A percentile compares a stretch with the other conserved stretches of the same genome.
Evolutionary conservation across 2,329 filamentous ascomycete genomes (phyloP).

Genomic region (Ampelomyces quisqualis): DNA sequence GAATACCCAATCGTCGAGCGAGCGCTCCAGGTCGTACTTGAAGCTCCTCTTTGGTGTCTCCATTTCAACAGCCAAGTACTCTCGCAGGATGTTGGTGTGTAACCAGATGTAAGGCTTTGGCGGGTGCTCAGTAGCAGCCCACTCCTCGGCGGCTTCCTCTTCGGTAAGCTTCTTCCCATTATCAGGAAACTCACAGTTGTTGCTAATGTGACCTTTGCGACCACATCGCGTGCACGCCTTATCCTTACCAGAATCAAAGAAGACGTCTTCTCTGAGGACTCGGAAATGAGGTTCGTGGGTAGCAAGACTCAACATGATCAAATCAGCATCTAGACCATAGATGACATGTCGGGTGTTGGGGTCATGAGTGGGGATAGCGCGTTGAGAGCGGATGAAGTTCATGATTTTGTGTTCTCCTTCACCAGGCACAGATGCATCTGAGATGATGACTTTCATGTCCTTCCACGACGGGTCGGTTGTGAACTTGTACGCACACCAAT

Average conservation of each 20-base stretch:
- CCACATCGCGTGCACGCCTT: slow-evolving; percentile 88
- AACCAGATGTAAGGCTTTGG: slow-evolving; percentile 98
- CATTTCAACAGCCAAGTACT: slow-evolving; percentile 90
- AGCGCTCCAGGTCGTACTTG: slow-evolving; percentile 88
- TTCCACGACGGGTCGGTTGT: slow-evolving; percentile 97
- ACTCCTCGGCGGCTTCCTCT: slow-evolving; percentile 65
- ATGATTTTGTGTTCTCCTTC: slow-evolving; percentile 99
- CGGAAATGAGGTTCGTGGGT: slow-evolving; percentile 98
- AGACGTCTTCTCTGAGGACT: slow-evolving; percentile 94
- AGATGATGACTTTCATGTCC: slow-evolving; percentile 91
- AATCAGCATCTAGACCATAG: slow-evolving; percentile 94
- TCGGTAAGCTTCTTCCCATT: slow-evolving; percentile 70
- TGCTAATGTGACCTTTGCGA: slow-evolving; percentile 86
- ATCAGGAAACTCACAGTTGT: slow-evolving; percentile 63
- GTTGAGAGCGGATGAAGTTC: slow-evolving; percentile 94
- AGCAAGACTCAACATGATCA: slow-evolving; percentile 96
- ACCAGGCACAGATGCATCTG: slow-evolving; percentile 93
- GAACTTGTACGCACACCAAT: slow-evolving; percentile 97
- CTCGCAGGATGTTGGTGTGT: slow-evolving; percentile 84
- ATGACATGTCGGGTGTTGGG: slow-evolving; percentile 98
- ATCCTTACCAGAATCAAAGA: slow-evolving; percentile 81
- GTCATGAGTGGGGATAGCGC: slow-evolving; percentile 85
- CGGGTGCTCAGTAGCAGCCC: slow-evolving; percentile 41
- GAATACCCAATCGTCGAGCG: slow-evolving; percentile 97
- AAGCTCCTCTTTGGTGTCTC: slow-evolving; percentile 80